These are phyloP conservation scores for Pisolithus tinctorius DNA, from an alignment of 768 basidiomycete genomes.

Conservation along the genomic window DNA sequence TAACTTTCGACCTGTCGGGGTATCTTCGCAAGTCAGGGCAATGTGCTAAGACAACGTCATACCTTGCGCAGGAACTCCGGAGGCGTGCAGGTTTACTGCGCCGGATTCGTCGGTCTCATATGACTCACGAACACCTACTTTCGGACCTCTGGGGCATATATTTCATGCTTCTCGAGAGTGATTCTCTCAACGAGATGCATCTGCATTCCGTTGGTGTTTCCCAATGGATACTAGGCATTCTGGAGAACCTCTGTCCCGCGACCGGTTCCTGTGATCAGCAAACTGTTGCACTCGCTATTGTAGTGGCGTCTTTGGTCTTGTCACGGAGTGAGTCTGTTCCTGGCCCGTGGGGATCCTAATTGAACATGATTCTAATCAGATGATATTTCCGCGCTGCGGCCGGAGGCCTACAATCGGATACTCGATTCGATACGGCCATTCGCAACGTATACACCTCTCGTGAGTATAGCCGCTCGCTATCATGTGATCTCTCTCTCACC, in stretches of 20 bases:
- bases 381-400: constrained; percentile 32
- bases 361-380: constrained; percentile 25
- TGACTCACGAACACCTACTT: constrained; percentile 24
- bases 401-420: constrained; percentile 34
- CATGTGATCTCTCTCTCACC: constrained; percentile 6
- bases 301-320: constrained; percentile 29
- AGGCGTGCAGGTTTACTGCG: constrained; percentile 41
- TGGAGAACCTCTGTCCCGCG: constrained; percentile 12
- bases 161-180: constrained; percentile 56
- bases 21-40: constrained; percentile 18
- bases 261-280: constrained; percentile 7
- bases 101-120: constrained; percentile 32
- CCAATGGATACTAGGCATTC: constrained; percentile 18
- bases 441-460: constrained; percentile 22
- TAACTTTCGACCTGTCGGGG: constrained; percentile 39
- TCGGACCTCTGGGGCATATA: constrained; percentile 53
- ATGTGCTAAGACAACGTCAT: constrained; percentile 31
- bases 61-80: constrained; percentile 43
- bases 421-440: constrained; percentile 37
- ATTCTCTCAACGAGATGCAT: constrained; percentile 40
- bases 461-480: constrained; percentile 10
- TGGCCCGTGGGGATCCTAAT: constrained; percentile 15
- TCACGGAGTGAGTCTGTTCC: constrained; percentile 30
- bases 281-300: constrained; percentile 21
- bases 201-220: constrained; percentile 36